A percentile compares a stretch with the other conserved stretches of the same genome.
Evolutionary conservation across 768 basidiomycete genomes (phyloP).

Genomic region (Amanita pallidorosea): DNA sequence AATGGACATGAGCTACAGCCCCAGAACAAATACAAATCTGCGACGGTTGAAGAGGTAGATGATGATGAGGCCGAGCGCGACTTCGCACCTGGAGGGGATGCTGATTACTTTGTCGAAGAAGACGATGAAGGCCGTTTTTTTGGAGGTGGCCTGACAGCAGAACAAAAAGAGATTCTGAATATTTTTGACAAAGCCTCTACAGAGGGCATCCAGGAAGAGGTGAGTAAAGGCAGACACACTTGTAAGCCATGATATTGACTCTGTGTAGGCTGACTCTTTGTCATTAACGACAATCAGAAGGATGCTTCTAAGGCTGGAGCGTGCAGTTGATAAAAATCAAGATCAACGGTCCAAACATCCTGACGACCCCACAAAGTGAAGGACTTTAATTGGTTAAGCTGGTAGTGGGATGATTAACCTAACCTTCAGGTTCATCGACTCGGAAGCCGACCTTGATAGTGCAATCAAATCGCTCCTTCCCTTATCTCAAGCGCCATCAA

Average conservation of each 20-base stretch:
- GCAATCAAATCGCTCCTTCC: conserved; percentile 84
- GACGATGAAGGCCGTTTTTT: conserved; percentile 90
- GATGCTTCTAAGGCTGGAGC: conserved; percentile 72
- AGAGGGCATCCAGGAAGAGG: conserved; percentile 57
- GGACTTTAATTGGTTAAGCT: background rate
- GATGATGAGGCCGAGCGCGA: conserved; percentile 35
- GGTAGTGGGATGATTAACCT: background rate
- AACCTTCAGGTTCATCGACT: conserved; percentile 89
- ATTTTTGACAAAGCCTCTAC: conserved; percentile 78
- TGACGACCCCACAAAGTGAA: conserved; percentile 81
- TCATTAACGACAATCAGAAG: conserved; percentile 63
- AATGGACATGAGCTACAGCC: conserved; percentile 2
- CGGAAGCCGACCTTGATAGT: conserved; percentile 88
- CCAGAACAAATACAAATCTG: conserved; percentile 24
- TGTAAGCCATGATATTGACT: conserved; percentile 11
- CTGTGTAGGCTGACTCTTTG: conserved; percentile 48
- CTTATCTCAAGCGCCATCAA: conserved; percentile 69
- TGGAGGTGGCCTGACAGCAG: conserved; percentile 84
- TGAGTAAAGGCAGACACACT: conserved; percentile 24
- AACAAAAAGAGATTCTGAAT: conserved; percentile 92
- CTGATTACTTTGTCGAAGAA: conserved; percentile 85
- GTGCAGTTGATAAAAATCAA: conserved; percentile 88
- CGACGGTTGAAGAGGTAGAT: conserved; percentile 54
- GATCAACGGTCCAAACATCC: conserved; percentile 95
- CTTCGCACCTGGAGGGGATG: conserved; percentile 81